Evolutionary conservation across 2,329 filamentous ascomycete species (phyloP).

Genomic region (Graphiopsis chlorocephala): DNA sequence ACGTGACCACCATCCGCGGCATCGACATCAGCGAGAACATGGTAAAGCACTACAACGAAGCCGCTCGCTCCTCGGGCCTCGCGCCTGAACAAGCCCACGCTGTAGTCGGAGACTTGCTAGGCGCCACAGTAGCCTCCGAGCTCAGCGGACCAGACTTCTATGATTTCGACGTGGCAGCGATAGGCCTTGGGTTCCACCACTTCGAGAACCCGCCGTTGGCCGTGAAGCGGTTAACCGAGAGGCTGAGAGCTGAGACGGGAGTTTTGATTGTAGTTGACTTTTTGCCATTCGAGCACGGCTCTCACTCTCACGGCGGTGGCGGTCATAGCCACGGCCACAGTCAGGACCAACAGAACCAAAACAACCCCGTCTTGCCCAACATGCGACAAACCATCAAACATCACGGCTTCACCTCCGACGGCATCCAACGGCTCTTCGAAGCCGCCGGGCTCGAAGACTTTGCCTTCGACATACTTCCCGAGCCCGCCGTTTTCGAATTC

Average conservation of each 20-base stretch:
- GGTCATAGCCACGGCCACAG: background rate
- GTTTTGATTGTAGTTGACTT: conserved; percentile 32
- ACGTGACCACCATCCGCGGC: conserved; percentile 31
- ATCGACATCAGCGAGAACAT: conserved; percentile 35
- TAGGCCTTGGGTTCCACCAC: conserved; percentile 47
- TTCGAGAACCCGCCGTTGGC: conserved; percentile 35
- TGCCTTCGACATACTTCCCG: conserved; percentile 29
- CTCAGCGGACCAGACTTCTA: conserved; percentile 34
- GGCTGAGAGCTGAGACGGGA: conserved; percentile 29
- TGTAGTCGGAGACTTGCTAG: conserved; percentile 38
- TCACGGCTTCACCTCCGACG: conserved; percentile 29
- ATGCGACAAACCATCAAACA: conserved; percentile 35
- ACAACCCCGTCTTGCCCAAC: conserved; percentile 17
- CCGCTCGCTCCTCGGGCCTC: conserved; percentile 22
- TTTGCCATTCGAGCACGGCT: conserved; percentile 23
- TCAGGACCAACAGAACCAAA: conserved; percentile 11
- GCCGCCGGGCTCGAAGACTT: conserved; percentile 32
- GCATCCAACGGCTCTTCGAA: conserved; percentile 29
- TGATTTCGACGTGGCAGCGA: conserved; percentile 43
- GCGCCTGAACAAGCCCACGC: conserved; percentile 27
- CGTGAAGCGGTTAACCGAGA: conserved; percentile 27
- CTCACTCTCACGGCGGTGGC: background rate
- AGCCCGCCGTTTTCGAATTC: conserved; percentile 30
- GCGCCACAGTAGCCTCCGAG: conserved; percentile 24
- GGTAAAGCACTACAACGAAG: conserved; percentile 33